A percentile compares a stretch with the other conserved stretches of the same genome.
Evolutionary conservation across 306 rosid genomes (phyloP).

Genomic region (Gastrolobium bilobum): DNA sequence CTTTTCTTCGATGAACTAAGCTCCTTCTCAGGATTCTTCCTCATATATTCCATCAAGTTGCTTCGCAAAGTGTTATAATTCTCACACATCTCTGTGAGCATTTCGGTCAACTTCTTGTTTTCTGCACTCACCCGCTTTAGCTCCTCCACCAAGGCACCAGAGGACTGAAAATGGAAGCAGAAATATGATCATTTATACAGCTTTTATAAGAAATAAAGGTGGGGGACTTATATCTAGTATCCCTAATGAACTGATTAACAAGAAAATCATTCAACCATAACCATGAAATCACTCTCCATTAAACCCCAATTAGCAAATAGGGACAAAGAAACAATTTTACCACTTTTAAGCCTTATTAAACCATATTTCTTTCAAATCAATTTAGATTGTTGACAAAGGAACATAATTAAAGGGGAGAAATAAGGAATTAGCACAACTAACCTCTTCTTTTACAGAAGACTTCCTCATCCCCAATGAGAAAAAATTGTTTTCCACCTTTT

Average conservation of each 20-base stretch:
- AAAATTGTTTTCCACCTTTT: slow-evolving; percentile 60
- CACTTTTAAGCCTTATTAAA: not conserved
- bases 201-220: not conserved
- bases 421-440: slow-evolving; percentile 37
- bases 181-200: slow-evolving; percentile 32
- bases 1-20: slow-evolving; percentile 74
- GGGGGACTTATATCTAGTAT: not conserved
- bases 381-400: not conserved
- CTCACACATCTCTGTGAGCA: slow-evolving; percentile 84
- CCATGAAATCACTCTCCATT: no score
- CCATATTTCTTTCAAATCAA: not conserved
- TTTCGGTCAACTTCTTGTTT: slow-evolving; percentile 86
- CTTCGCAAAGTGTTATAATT: slow-evolving; percentile 74
- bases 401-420: not conserved
- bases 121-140: slow-evolving; percentile 83
- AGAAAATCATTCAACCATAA: not conserved
- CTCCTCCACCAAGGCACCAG: slow-evolving; percentile 71
- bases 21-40: slow-evolving; percentile 75
- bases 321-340: no score
- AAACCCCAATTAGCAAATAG: no score
- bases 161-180: slow-evolving; percentile 56
- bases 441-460: slow-evolving; percentile 73
- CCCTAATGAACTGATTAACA: not conserved
- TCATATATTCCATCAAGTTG: slow-evolving; percentile 77
- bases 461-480: slow-evolving; percentile 56